These are phyloP conservation scores for Pelargonium australe DNA, from an alignment of 441 rosid species.

Conservation along the genomic window DNA sequence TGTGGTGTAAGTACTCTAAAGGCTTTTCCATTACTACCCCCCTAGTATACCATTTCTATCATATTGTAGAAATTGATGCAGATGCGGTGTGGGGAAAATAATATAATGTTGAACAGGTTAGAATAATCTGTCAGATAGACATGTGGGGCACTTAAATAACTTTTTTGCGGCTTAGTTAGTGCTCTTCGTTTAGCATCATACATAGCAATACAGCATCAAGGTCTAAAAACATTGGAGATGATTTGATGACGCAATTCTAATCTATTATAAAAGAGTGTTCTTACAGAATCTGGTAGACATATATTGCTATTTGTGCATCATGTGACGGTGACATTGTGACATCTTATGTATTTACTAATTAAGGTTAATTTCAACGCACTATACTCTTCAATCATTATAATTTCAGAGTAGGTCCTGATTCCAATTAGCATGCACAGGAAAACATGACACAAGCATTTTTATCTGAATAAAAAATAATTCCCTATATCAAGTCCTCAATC, in stretches of 20 bases:
- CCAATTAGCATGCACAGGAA: neutral
- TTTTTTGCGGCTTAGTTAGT: too few species aligned
- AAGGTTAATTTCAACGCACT: neutral
- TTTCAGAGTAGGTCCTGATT: neutral
- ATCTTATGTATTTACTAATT: neutral
- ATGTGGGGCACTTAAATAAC: neutral
- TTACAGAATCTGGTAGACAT: neutral
- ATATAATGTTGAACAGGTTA: neutral
- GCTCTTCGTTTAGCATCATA: neutral
- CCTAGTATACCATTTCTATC: neutral
- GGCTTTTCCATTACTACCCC: neutral
- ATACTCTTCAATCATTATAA: neutral
- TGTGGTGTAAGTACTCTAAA: slow-evolving; percentile 59
- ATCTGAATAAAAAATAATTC: neutral
- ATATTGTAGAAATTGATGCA: neutral
- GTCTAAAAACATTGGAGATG: neutral
- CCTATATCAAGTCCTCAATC: neutral
- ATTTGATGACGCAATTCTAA: neutral
- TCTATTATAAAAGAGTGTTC: neutral
- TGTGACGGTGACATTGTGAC: neutral
- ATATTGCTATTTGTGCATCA: neutral
- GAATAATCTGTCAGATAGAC: neutral
- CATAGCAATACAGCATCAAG: neutral
- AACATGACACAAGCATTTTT: slow-evolving; percentile 1
- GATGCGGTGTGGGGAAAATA: neutral